Percentiles rank a stretch among this genome's conserved stretches.
Evolutionary conservation across 1,139 yeast species (phyloP).

Genomic region (Blastobotrys aristatus): DNA sequence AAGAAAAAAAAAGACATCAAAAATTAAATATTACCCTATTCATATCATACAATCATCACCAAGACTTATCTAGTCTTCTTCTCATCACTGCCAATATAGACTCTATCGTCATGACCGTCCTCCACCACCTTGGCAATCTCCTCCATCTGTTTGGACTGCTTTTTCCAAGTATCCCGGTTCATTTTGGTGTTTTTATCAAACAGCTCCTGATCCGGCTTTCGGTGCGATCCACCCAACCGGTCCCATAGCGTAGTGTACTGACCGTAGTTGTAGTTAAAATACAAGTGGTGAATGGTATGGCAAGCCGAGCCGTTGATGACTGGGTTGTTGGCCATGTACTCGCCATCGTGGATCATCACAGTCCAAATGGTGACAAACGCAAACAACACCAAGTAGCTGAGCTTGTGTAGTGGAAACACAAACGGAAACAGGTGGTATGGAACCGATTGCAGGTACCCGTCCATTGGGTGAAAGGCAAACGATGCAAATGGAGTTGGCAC

Average conservation of each 20-base stretch:
- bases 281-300: conserved; percentile 93
- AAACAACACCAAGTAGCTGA: conserved; percentile 73
- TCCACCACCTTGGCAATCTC: conserved; percentile 73
- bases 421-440: conserved; percentile 93
- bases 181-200: conserved; percentile 61
- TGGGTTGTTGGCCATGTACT: conserved; percentile 88
- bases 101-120: conserved; percentile 63
- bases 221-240: conserved; percentile 87
- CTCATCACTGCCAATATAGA: conserved; percentile 36
- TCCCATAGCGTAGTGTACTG: conserved; percentile 98
- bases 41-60: not conserved
- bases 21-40: not conserved
- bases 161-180: conserved; percentile 60
- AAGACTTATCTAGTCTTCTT: conserved; percentile 21
- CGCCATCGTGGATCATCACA: conserved; percentile 97
- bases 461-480: conserved; percentile 98
- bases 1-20: not conserved
- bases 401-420: conserved; percentile 85
- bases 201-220: conserved; percentile 83
- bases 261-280: conserved; percentile 96
- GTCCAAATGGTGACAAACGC: conserved; percentile 96
- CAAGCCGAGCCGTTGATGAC: conserved; percentile 96
- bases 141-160: conserved; percentile 75
- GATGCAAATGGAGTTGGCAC: conserved; percentile 98
- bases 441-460: conserved; percentile 86